Evolutionary conservation across 495 filamentous ascomycete species (phyloP).

Genomic region (Aspergillus nidulans): DNA sequence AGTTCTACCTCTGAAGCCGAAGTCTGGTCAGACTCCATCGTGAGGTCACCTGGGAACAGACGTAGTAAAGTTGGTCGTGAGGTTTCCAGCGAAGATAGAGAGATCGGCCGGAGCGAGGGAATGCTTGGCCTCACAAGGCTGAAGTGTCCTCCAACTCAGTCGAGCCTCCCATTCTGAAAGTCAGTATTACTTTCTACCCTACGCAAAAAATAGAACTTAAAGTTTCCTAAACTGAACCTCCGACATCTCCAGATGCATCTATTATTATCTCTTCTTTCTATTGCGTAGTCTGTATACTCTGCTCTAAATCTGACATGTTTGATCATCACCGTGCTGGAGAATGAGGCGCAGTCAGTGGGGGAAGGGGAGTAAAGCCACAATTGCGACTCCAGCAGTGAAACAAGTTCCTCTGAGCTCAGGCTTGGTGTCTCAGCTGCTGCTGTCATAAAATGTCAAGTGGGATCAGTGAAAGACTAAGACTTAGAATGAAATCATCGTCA

Average conservation of each 20-base stretch:
- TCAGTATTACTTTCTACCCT: too few species aligned
- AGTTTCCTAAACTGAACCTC: background rate
- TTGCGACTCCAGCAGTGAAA: background rate
- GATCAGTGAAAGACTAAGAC: background rate
- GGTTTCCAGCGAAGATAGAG: background rate
- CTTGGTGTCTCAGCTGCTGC: background rate
- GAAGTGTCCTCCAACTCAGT: constrained; percentile 6
- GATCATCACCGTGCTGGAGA: background rate
- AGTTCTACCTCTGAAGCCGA: background rate
- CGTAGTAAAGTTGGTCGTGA: background rate
- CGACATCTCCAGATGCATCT: background rate
- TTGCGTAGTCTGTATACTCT: background rate
- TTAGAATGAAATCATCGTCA: constrained; percentile 1
- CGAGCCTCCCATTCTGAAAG: background rate
- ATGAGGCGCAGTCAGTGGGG: constrained; percentile 14
- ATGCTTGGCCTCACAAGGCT: constrained; percentile 9
- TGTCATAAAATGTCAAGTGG: background rate
- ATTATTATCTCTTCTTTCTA: background rate
- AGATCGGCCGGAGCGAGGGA: background rate
- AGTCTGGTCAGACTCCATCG: background rate
- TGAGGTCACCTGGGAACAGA: background rate
- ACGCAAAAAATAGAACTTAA: too few species aligned
- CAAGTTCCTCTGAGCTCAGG: background rate
- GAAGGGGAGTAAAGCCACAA: constrained; percentile 15
- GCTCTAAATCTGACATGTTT: background rate